These are phyloP conservation scores for Ambispora gerdemannii DNA, from an alignment of 192 early-diverging fungal species.

Conservation along the genomic window DNA sequence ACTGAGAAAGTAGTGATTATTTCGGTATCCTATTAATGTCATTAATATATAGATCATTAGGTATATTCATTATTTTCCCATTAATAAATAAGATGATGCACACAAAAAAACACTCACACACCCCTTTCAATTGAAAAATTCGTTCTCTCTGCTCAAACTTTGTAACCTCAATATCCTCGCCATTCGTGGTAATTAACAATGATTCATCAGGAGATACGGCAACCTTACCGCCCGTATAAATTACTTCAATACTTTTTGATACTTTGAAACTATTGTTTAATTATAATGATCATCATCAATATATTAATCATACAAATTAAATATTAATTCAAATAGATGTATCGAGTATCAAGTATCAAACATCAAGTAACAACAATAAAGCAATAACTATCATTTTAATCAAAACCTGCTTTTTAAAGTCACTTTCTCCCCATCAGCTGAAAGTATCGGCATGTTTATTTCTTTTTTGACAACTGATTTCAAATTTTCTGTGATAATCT, in stretches of 20 bases:
- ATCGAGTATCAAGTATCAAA: too few relatives aligned
- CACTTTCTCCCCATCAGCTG: not conserved
- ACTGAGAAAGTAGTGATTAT: conserved; percentile 84
- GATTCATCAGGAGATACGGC: conserved; percentile 63
- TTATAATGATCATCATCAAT: not conserved
- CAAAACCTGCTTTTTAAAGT: not conserved
- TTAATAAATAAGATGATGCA: not conserved
- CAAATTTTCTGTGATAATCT: too few relatives aligned
- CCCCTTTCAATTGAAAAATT: conserved; percentile 63
- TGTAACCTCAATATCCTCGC: conserved; percentile 78
- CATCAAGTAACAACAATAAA: too few relatives aligned
- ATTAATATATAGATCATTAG: not conserved
- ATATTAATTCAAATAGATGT: too few relatives aligned
- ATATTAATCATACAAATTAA: too few relatives aligned
- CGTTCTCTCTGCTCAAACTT: conserved; percentile 65
- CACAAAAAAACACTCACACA: conserved; percentile 24
- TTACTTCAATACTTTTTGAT: conserved; percentile 77
- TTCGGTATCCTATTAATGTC: conserved; percentile 64
- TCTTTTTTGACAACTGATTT: too few relatives aligned
- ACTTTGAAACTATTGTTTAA: conserved; percentile 60
- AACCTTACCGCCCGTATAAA: conserved; percentile 89
- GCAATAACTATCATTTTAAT: not conserved
- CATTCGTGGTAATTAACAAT: conserved; percentile 72
- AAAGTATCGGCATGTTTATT: too few relatives aligned
- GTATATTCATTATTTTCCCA: not conserved